These are phyloP conservation scores for Fraxinus greggii DNA, from an alignment of 305 asterid genomes.

Conservation along the genomic window DNA sequence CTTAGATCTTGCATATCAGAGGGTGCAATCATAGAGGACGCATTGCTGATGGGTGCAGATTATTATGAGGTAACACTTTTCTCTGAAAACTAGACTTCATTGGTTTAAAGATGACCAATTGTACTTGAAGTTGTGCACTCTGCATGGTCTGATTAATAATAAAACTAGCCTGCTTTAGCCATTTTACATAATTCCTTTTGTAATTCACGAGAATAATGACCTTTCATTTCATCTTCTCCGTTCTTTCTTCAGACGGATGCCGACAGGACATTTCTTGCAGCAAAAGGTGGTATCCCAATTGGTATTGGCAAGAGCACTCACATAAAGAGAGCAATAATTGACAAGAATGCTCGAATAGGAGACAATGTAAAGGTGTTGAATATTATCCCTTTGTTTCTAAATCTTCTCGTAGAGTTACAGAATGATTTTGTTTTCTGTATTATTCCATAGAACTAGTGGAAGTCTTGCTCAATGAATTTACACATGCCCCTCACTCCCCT, in stretches of 20 bases:
- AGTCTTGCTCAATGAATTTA: background rate
- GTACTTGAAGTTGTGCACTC: slow-evolving; percentile 4
- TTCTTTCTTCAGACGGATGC: slow-evolving; percentile 64
- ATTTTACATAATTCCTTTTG: slow-evolving; percentile 5
- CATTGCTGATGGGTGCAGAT: slow-evolving; percentile 91
- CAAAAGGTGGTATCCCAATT: slow-evolving; percentile 80
- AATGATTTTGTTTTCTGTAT: background rate
- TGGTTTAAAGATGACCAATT: background rate
- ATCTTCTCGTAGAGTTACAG: background rate
- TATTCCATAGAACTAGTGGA: background rate
- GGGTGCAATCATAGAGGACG: slow-evolving; percentile 86
- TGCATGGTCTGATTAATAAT: background rate
- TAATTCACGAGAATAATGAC: background rate
- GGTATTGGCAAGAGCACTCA: slow-evolving; percentile 85
- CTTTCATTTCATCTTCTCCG: slow-evolving; percentile 3
- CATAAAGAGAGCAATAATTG: slow-evolving; percentile 83
- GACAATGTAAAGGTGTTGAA: slow-evolving; percentile 63
- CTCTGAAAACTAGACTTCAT: background rate
- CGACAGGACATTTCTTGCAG: slow-evolving; percentile 61
- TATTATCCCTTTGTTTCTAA: background rate
- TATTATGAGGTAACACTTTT: slow-evolving; percentile 73
- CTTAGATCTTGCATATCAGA: slow-evolving; percentile 91
- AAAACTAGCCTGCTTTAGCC: background rate
- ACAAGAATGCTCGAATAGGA: slow-evolving; percentile 91
- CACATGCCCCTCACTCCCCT: background rate